phyloP scores from a whole-genome alignment of 2,329 filamentous ascomycete species.

The Monosporascus sp. region DNA sequence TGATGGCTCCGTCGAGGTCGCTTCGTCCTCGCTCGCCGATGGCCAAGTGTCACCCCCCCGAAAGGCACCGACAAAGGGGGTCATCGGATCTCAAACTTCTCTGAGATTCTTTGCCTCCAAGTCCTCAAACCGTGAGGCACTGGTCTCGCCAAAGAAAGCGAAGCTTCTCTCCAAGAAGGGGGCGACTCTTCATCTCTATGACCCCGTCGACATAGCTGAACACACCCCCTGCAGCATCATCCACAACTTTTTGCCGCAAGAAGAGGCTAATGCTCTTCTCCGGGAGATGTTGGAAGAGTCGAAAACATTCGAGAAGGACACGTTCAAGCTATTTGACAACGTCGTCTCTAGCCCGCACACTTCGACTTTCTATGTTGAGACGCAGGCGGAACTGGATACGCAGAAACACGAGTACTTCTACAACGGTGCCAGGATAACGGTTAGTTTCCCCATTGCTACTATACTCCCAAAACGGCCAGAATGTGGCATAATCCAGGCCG shows the following conservation, averaged over 20 bases:
- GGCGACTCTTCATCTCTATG: conserved; percentile 76
- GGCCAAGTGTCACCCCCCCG: conserved; percentile 22
- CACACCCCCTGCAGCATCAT: conserved; percentile 89
- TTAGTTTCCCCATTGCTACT: conserved; percentile 25
- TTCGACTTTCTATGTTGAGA: conserved; percentile 75
- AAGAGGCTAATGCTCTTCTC: conserved; percentile 69
- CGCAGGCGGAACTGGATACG: conserved; percentile 57
- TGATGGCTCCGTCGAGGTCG: conserved; percentile 67
- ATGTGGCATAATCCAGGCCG: neutral
- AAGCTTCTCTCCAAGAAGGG: conserved; percentile 66
- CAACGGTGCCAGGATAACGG: conserved; percentile 68
- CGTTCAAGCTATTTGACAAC: conserved; percentile 84
- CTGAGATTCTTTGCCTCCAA: conserved; percentile 45
- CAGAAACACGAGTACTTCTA: conserved; percentile 82
- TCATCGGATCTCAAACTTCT: conserved; percentile 57
- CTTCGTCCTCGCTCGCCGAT: conserved; percentile 49
- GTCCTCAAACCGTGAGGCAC: conserved; percentile 5
- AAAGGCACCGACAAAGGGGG: conserved; percentile 24
- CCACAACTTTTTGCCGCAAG: conserved; percentile 75
- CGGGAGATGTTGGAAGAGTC: conserved; percentile 71
- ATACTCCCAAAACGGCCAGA: neutral
- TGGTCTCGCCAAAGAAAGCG: conserved; percentile 32
- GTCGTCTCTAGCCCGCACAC: conserved; percentile 83
- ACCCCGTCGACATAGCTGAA: conserved; percentile 71
- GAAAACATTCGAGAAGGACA: conserved; percentile 61